Conservation (phyloP, 108 stramenopile species). For the Skeletonema tropicum region DNA sequence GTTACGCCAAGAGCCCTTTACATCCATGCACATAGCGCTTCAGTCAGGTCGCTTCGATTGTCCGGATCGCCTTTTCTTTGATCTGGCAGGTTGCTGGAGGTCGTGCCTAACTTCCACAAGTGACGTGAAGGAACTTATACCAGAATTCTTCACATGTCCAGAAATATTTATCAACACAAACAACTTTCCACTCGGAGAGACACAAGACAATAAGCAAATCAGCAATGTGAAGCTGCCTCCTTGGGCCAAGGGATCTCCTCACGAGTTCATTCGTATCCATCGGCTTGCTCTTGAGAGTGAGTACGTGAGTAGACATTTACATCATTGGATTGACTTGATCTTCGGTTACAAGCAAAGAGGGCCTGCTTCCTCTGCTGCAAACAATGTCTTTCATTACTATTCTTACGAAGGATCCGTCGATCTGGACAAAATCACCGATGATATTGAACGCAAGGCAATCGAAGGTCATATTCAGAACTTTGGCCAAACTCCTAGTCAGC, state of each 20-base stretch:
- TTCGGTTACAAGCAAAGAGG: conserved; percentile 97
- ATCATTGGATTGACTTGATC: conserved; percentile 96
- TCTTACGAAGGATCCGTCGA: conserved; percentile 99
- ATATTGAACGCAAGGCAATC: conserved; percentile 77
- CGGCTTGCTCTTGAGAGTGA: conserved; percentile 94
- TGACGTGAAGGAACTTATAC: conserved; percentile 94
- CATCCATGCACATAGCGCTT: conserved; percentile 86
- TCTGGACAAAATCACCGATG: conserved; percentile 91
- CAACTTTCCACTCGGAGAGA: conserved; percentile 85
- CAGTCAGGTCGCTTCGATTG: conserved; percentile 96
- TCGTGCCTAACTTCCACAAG: conserved; percentile 77
- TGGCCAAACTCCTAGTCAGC: conserved; percentile 96
- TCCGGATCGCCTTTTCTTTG: conserved; percentile 93
- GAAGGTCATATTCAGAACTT: conserved; percentile 96
- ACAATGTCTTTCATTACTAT: conserved; percentile 96
- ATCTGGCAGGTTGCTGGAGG: conserved; percentile 72
- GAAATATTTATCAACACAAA: conserved; percentile 91
- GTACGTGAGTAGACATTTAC: conserved; percentile 86
- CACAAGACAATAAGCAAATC: conserved; percentile 75
- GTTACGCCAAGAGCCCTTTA: conserved; percentile 90
- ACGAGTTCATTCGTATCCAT: conserved; percentile 92
- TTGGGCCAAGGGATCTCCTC: conserved; percentile 92
- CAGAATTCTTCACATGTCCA: conserved; percentile 91
- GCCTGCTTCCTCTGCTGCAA: conserved; percentile 74
- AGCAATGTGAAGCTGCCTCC: conserved; percentile 94